Percentiles rank a stretch among this genome's conserved stretches.
phyloP scores from a whole-genome alignment of 306 rosid genomes.

The Quercus glauca region DNA sequence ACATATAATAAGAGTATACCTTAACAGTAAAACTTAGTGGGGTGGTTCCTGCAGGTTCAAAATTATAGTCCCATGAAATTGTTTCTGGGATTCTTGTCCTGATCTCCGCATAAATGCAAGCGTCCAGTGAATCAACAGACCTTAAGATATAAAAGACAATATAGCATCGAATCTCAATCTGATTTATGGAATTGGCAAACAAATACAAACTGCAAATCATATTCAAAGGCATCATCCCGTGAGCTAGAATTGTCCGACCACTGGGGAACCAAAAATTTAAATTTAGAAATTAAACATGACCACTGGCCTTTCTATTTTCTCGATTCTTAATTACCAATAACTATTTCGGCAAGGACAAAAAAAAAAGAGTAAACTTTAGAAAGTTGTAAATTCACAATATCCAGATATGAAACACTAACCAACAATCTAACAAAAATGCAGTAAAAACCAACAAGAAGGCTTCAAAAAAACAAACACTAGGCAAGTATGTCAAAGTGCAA shows the following conservation, averaged over 20 bases:
- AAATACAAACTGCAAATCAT: neutral
- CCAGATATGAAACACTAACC: neutral
- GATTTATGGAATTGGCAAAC: neutral
- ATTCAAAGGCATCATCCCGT: neutral
- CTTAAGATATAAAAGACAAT: conserved; percentile 34
- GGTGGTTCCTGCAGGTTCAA: conserved; percentile 83
- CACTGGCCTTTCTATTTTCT: neutral
- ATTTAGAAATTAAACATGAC: neutral
- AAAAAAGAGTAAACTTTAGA: neutral
- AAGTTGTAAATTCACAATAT: no score
- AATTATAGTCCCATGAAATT: conserved; percentile 84
- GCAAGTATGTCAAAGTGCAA: no score
- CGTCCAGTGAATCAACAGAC: conserved; percentile 74
- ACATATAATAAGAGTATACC: conserved; percentile 29
- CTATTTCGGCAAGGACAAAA: neutral
- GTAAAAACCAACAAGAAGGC: neutral
- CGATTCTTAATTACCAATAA: neutral
- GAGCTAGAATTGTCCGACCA: neutral
- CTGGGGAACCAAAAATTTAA: neutral
- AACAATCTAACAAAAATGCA: neutral
- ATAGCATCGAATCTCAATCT: neutral
- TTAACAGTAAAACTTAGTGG: conserved; percentile 85
- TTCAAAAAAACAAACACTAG: no score
- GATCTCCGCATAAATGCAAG: conserved; percentile 87
- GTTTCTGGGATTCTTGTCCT: conserved; percentile 95